These are phyloP conservation scores for Rosa persica DNA, from an alignment of 306 rosid genomes.

Conservation along the genomic window DNA sequence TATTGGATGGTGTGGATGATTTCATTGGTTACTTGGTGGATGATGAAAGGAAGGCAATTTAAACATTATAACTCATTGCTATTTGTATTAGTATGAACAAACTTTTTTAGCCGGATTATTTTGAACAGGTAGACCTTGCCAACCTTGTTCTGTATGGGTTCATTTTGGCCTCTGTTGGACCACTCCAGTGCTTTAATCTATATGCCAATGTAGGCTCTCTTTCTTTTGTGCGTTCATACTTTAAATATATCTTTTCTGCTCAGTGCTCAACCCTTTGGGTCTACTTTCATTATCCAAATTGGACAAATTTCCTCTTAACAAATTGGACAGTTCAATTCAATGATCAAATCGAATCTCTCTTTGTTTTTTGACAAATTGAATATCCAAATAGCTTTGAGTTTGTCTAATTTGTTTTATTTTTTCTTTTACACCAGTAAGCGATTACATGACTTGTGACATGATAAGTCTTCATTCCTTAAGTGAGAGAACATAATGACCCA, in stretches of 20 bases:
- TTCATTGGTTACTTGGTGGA: slow-evolving; percentile 10
- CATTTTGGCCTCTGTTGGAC: not conserved
- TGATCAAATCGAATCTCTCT: not conserved
- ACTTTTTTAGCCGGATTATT: not conserved
- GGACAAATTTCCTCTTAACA: not conserved
- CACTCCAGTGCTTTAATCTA: not conserved
- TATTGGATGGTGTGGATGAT: slow-evolving; percentile 86
- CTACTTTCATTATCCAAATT: not conserved
- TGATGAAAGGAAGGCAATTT: slow-evolving; percentile 13
- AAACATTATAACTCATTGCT: slow-evolving; percentile 6
- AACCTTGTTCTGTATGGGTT: not conserved
- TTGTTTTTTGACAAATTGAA: not conserved
- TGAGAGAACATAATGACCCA: too few relatives aligned
- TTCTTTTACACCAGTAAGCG: too few relatives aligned
- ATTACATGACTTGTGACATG: too few relatives aligned
- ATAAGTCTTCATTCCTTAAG: too few relatives aligned
- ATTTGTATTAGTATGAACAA: not conserved
- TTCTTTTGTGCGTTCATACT: not conserved
- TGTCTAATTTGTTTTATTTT: too few relatives aligned
- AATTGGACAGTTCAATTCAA: too few relatives aligned
- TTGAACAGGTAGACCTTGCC: not conserved
- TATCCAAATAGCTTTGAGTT: not conserved
- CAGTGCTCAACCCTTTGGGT: not conserved
- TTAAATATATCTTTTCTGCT: not conserved
- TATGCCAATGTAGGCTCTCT: not conserved